These are phyloP conservation scores for Trichophyton simii DNA, from an alignment of 2,329 filamentous ascomycete genomes.

Conservation along the genomic window DNA sequence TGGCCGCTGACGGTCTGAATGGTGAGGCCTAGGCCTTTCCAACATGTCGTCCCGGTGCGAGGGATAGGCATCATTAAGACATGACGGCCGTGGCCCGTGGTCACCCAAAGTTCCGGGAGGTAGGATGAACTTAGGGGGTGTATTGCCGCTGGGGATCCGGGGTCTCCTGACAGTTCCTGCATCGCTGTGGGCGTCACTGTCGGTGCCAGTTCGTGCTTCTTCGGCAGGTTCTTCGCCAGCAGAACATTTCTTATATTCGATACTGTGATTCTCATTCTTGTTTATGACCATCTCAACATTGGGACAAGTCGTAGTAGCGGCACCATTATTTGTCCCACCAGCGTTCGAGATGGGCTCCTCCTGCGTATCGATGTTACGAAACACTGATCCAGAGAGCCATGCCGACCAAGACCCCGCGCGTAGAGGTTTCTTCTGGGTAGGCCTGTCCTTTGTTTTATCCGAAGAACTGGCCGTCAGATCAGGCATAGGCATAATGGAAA, in stretches of 20 bases:
- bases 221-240: slow-evolving; percentile 10
- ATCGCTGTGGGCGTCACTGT: slow-evolving; percentile 8
- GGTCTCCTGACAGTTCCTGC: slow-evolving; percentile 12
- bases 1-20: neutral
- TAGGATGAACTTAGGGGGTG: neutral
- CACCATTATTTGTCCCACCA: neutral
- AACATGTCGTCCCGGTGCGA: neutral
- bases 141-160: neutral
- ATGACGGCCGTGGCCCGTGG: neutral
- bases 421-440: neutral
- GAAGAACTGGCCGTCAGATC: neutral
- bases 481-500: neutral
- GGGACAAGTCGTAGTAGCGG: neutral
- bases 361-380: neutral
- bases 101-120: neutral
- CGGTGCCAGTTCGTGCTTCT: neutral
- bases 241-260: slow-evolving; percentile 9
- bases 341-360: neutral
- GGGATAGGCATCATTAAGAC: neutral
- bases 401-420: slow-evolving; percentile 13
- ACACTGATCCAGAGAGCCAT: slow-evolving; percentile 9
- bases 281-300: neutral
- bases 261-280: neutral
- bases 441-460: neutral
- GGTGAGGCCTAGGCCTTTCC: neutral